A percentile compares a stretch with the other conserved stretches of the same genome.
These are phyloP conservation scores for Saturnispora saitoi DNA, from an alignment of 805 yeast genomes.

Conservation along the genomic window DNA sequence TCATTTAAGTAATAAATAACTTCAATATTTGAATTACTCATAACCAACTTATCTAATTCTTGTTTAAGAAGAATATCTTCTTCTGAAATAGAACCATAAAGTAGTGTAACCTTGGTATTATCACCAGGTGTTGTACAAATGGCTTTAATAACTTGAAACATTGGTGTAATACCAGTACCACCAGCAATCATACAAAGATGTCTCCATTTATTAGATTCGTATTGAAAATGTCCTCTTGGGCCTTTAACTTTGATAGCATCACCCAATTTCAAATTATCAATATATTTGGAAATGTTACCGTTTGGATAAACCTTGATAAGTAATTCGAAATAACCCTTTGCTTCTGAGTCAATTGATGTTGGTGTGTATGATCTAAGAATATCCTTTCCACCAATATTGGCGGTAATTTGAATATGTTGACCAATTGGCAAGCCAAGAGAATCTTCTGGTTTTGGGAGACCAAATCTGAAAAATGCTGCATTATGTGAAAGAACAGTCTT, in stretches of 20 bases:
- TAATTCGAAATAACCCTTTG: constrained; percentile 75
- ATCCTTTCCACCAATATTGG: constrained; percentile 69
- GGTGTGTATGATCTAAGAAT: constrained; percentile 87
- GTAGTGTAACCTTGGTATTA: constrained; percentile 60
- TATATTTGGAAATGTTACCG: constrained; percentile 74
- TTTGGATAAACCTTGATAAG: constrained; percentile 77
- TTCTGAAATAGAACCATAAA: constrained; percentile 76
- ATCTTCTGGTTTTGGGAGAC: constrained; percentile 66
- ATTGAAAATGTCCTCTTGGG: constrained; percentile 84
- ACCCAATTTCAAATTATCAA: constrained; percentile 68
- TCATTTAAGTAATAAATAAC: constrained; percentile 70
- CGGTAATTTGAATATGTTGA: constrained; percentile 80
- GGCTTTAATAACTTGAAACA: constrained; percentile 86
- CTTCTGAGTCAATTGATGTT: constrained; percentile 63
- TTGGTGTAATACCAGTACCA: constrained; percentile 94
- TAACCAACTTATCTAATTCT: constrained; percentile 64
- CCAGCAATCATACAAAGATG: constrained; percentile 89
- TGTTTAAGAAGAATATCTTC: constrained; percentile 73
- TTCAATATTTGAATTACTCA: constrained; percentile 50
- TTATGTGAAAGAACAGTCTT: constrained; percentile 73
- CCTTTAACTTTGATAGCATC: constrained; percentile 75
- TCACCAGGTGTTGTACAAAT: constrained; percentile 71
- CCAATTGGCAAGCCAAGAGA: constrained; percentile 87
- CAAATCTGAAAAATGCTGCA: constrained; percentile 76
- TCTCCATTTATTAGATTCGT: constrained; percentile 68